Evolutionary conservation across 345 rosid species (phyloP).

Genomic region (rapeseed (Brassica napus)): Da-Ae NC_063444.1:17807001-17807500

Average conservation of each 20-base stretch:
- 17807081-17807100: not conserved
- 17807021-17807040: conserved; percentile 70
- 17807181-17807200: conserved; percentile 53
- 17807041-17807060: conserved; percentile 75
- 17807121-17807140: not conserved
- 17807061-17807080: not conserved
- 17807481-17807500: too few relatives aligned
- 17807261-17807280: not conserved
- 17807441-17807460: conserved; percentile 6
- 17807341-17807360: too few relatives aligned
- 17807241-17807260: not conserved
- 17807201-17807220: conserved; percentile 25
- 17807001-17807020: conserved; percentile 69
- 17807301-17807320: conserved; percentile 24
- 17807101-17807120: not conserved
- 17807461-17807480: conserved; percentile 23
- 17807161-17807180: conserved; percentile 75
- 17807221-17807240: not conserved
- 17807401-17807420: not conserved
- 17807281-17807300: conserved; percentile 8
- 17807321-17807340: conserved; percentile 14
- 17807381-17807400: not conserved
- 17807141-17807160: conserved; percentile 54
- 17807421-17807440: conserved; percentile 16
- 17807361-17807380: conserved; percentile 17